Conservation (phyloP, 495 filamentous ascomycete genomes). For the Podospora australis region DNA sequence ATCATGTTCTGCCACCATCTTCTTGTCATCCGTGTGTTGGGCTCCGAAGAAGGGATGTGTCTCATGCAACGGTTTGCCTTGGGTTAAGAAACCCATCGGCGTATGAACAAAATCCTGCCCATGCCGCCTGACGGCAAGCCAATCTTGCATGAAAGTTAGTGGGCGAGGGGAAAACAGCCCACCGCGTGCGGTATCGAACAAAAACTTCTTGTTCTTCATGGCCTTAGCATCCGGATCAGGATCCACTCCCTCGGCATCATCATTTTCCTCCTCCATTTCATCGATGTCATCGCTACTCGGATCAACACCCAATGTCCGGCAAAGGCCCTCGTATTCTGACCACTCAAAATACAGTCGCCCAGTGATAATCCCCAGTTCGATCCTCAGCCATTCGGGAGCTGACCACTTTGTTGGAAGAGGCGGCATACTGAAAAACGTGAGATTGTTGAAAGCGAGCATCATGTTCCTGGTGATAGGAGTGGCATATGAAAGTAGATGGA, state of each 20-base stretch:
- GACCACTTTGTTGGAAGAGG: slow-evolving; percentile 30
- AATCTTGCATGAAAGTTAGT: slow-evolving; percentile 43
- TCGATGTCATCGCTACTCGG: not conserved
- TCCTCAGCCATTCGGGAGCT: slow-evolving; percentile 39
- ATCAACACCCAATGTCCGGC: slow-evolving; percentile 19
- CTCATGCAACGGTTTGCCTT: slow-evolving; percentile 36
- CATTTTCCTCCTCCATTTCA: not conserved
- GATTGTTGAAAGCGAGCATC: slow-evolving; percentile 51
- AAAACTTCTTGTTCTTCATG: not conserved
- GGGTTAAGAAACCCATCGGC: slow-evolving; percentile 49
- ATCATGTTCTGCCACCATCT: not conserved
- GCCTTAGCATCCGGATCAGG: not conserved
- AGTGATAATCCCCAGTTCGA: slow-evolving; percentile 49
- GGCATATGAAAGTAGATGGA: slow-evolving; percentile 43
- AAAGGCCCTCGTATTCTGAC: slow-evolving; percentile 27
- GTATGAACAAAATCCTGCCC: slow-evolving; percentile 49
- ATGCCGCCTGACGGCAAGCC: slow-evolving; percentile 41
- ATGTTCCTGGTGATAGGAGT: slow-evolving; percentile 48
- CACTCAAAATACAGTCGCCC: slow-evolving; percentile 52
- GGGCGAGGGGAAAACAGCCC: slow-evolving; percentile 14
- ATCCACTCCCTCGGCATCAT: not conserved
- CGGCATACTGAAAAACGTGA: slow-evolving; percentile 43
- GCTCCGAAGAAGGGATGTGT: slow-evolving; percentile 41
- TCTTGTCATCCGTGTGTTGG: not conserved
- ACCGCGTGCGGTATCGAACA: not conserved